Conservation (phyloP, 208 protist species). For the Entamoeba invadens region DNA sequence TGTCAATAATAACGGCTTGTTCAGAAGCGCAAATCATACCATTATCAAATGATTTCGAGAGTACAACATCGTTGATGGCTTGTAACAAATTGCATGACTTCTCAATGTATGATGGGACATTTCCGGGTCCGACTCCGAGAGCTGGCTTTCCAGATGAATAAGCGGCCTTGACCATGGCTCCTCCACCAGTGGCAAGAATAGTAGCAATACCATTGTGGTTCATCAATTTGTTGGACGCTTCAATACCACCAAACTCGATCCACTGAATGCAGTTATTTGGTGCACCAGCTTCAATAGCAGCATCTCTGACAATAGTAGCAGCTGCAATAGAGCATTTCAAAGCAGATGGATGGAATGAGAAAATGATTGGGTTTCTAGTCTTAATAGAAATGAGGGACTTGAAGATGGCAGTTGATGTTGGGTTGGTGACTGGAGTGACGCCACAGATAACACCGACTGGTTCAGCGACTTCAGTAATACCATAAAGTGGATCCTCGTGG, state of each 20-base stretch:
- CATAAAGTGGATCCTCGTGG: conserved; percentile 2
- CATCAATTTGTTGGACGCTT: no score
- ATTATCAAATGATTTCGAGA: conserved; percentile 38
- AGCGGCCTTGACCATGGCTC: conserved; percentile 30
- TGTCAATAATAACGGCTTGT: conserved; percentile 18
- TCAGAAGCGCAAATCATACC: no score
- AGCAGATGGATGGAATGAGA: no score
- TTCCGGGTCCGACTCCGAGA: conserved; percentile 9
- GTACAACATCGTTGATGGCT: conserved; percentile 16
- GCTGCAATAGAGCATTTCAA: no score
- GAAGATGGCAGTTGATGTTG: no score
- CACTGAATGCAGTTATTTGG: conserved; percentile 18
- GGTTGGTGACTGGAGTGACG: no score
- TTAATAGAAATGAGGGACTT: no score
- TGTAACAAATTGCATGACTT: conserved; percentile 17
- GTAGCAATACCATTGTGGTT: neutral
- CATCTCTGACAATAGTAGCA: no score
- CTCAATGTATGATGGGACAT: no score
- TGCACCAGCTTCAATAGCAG: conserved; percentile 21
- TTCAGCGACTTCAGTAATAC: conserved; percentile 21
- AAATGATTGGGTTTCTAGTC: no score
- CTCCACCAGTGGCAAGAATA: conserved; percentile 34
- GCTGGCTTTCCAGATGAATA: conserved; percentile 33
- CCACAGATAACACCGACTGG: conserved; percentile 30
- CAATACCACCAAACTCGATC: no score